Conservation (phyloP, 345 rosid genomes). For the Excoecaria agallocha region DNA sequence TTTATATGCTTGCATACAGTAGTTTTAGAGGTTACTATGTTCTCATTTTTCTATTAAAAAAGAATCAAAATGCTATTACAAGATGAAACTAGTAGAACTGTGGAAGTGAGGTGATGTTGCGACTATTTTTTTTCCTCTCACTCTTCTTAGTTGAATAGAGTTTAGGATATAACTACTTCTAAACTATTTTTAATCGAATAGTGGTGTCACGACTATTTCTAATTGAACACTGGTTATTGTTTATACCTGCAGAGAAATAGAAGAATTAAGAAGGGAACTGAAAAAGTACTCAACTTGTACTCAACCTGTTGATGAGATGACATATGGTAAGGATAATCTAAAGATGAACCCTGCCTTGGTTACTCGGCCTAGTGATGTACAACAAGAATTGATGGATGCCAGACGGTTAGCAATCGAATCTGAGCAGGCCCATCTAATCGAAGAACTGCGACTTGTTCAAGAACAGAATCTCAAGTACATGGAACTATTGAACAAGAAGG, state of each 20-base stretch:
- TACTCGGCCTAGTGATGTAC: conserved; percentile 25
- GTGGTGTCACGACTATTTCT: not conserved
- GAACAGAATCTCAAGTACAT: conserved; percentile 44
- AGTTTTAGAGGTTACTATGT: not conserved
- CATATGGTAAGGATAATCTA: conserved; percentile 33
- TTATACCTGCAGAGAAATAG: conserved; percentile 61
- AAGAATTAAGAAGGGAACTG: conserved; percentile 52
- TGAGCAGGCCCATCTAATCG: conserved; percentile 37
- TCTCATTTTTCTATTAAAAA: not conserved
- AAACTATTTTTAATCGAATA: too few species aligned
- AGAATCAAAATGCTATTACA: not conserved
- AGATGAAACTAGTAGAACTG: not conserved
- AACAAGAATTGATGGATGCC: conserved; percentile 42
- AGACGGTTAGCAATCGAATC: conserved; percentile 37
- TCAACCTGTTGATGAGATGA: conserved; percentile 41
- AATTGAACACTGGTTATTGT: conserved; percentile 11
- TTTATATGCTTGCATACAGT: not conserved
- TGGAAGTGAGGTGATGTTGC: too few species aligned
- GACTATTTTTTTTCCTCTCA: too few species aligned
- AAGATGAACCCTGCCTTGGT: conserved; percentile 25
- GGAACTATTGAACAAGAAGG: conserved; percentile 37
- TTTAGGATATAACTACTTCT: not conserved
- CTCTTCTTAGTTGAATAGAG: not conserved
- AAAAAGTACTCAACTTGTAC: conserved; percentile 39
- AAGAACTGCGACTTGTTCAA: conserved; percentile 43